Evolutionary conservation across 164 flowering plant genomes (phyloP).

Genomic region (Saururus chinensis): DNA sequence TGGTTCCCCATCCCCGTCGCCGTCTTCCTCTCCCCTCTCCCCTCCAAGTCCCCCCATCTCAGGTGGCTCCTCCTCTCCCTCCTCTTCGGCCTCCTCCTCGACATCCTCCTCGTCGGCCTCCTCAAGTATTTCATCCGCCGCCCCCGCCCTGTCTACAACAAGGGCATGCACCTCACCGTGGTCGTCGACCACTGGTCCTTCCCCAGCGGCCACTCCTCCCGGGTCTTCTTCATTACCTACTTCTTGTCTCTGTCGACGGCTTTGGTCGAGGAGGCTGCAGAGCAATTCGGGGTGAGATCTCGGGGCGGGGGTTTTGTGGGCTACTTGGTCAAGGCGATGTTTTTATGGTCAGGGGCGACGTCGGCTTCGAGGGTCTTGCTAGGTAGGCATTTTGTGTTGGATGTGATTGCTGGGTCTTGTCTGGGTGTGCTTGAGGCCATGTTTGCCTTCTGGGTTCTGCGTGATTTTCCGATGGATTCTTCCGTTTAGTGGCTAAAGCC

Average conservation of each 20-base stretch:
- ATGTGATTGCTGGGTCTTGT: constrained; percentile 60
- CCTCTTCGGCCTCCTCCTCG: constrained; percentile 51
- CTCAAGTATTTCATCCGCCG: constrained; percentile 48
- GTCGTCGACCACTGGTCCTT: constrained; percentile 80
- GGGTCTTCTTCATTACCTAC: constrained; percentile 59
- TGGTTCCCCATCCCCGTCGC: constrained; percentile 50
- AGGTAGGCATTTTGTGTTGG: constrained; percentile 69
- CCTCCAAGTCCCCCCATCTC: constrained; percentile 15
- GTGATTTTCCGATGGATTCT: constrained; percentile 2
- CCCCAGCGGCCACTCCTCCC: constrained; percentile 82
- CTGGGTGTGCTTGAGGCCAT: constrained; percentile 61
- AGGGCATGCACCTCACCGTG: constrained; percentile 46
- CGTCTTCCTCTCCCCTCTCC: constrained; percentile 27
- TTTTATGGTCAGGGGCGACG: constrained; percentile 47
- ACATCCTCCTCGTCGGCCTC: constrained; percentile 46
- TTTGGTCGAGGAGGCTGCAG: constrained; percentile 11
- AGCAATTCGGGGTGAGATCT: constrained; percentile 4
- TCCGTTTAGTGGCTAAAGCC: background rate
- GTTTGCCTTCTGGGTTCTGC: constrained; percentile 25
- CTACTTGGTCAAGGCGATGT: constrained; percentile 14
- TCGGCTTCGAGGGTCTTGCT: constrained; percentile 75
- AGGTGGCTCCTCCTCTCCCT: constrained; percentile 19
- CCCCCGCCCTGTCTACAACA: constrained; percentile 69
- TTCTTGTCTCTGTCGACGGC: constrained; percentile 23
- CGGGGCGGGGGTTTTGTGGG: constrained; percentile 12